A percentile compares a stretch with the other conserved stretches of the same genome.
These are phyloP conservation scores for barrel medic (Medicago truncatula) DNA, from an alignment of 306 rosid genomes.

Conservation along the genomic window MtrunA17r5.0-ANR NC_053042.1:24227001-24227500, in stretches of 20 bases:
- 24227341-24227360: not conserved
- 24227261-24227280: conserved; percentile 49
- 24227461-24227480: no score
- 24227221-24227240: conserved; percentile 62
- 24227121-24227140: conserved; percentile 49
- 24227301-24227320: not conserved
- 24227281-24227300: conserved; percentile 26
- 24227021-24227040: conserved; percentile 32
- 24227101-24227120: conserved; percentile 15
- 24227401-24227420: no score
- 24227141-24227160: conserved; percentile 56
- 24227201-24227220: conserved; percentile 44
- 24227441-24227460: no score
- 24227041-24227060: conserved; percentile 11
- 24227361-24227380: no score
- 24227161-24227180: conserved; percentile 44
- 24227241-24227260: conserved; percentile 72
- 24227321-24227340: not conserved
- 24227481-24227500: no score
- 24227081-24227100: conserved; percentile 58
- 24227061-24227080: conserved; percentile 47
- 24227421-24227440: no score
- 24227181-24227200: conserved; percentile 52
- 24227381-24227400: no score
- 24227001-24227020: conserved; percentile 49